phyloP scores from a whole-genome alignment of 1,139 yeast genomes.

The Pichia sp. region DNA sequence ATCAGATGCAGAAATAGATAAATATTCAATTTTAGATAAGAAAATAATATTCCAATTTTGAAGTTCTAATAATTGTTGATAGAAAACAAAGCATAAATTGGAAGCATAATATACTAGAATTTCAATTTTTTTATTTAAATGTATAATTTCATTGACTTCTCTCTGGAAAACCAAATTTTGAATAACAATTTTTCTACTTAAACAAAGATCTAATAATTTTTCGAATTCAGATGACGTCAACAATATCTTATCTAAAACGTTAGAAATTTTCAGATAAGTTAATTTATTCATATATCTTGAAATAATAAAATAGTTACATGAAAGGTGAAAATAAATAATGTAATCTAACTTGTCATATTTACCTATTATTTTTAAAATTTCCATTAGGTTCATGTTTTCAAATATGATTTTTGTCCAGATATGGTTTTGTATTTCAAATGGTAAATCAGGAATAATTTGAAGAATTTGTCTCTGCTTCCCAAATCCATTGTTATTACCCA shows the following conservation, averaged over 20 bases:
- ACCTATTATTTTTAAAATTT: constrained; percentile 4
- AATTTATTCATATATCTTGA: constrained; percentile 5
- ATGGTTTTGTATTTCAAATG: constrained; percentile 6
- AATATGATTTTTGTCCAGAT: constrained; percentile 7
- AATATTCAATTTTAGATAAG: constrained; percentile 1
- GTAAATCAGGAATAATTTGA: neutral
- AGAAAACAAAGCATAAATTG: constrained; percentile 5
- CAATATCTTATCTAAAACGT: constrained; percentile 5
- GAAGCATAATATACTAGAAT: neutral
- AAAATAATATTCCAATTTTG: constrained; percentile 1
- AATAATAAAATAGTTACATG: constrained; percentile 1
- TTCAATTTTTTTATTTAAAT: constrained; percentile 1
- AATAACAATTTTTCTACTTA: neutral
- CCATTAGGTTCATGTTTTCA: constrained; percentile 1
- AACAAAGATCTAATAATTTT: constrained; percentile 1
- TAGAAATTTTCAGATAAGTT: constrained; percentile 4
- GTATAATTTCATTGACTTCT: constrained; percentile 3
- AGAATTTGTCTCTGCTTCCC: neutral
- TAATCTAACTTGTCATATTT: neutral
- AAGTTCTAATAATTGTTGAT: constrained; percentile 5
- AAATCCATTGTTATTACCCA: neutral
- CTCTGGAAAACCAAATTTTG: constrained; percentile 8
- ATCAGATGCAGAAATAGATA: constrained; percentile 6
- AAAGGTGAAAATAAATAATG: constrained; percentile 3
- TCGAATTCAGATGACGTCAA: constrained; percentile 1